Base-by-base conservation (phyloP, 257 asterid species). In the Nicotiana undulata region DNA sequence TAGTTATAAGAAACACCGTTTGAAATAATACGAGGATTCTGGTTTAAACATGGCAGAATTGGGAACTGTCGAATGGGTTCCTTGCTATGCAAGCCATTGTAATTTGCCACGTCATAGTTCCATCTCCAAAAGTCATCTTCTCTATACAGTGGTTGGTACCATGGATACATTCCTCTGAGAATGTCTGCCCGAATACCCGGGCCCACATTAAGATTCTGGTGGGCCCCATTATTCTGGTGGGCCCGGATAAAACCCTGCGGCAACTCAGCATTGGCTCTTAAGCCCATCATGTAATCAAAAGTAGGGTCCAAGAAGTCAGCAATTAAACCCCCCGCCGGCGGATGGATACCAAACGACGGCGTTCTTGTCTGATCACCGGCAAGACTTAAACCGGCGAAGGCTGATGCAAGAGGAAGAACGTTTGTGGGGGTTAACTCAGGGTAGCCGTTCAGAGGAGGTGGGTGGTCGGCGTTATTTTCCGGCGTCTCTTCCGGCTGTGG, bases 141-240 rank as follows among this genome's bases (percentile, higher is more conserved):
- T 12, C 9, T 68, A 13, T 9, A 70, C 7, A 28, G 20, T 20
- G 11, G 32, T 40, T 17, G 8, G 66, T 24, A 37, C 55, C 55
- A 67, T 37, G 55, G 49, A 40, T 8, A 9, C 20, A 53, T 5
- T 53, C 63, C 3, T 56, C 10, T 26, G 40, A 13, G 18, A 28
- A 13, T 11, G 34, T 59, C 13, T 2, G 12, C 28, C 12, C 13
- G 59, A 40, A 68, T 4, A 8, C 3, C 85, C 32, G 87, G 92
- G 84, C 92, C 94, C 93, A 84, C 89, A 61, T 59, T 67, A 82
- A 78, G 72, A 82, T 83, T 78, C 81, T 31, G 84, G 87, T 85
- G 91, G 91, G 87, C 52, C 91, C 94, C 91, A 32, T 80, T 7
- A 63, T 67, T 67, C 55, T 84, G 20, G 51, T 59, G 84, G 24